phyloP scores from a whole-genome alignment of 371 early-diverging fungal species.

The Astathelohania contejeani region DNA sequence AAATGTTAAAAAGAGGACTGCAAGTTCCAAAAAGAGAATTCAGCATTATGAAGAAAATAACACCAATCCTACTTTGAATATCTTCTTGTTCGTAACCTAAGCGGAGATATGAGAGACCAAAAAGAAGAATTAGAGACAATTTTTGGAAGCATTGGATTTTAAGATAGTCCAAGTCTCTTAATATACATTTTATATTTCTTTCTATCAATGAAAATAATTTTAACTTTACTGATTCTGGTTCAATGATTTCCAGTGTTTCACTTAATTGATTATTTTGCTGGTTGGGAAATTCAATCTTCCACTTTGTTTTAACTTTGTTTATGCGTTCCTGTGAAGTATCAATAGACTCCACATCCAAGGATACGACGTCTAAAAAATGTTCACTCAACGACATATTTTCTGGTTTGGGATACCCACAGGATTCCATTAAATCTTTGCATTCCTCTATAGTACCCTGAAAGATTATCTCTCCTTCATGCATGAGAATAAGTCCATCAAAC shows the following conservation, averaged over 20 bases:
- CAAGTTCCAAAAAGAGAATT: constrained; percentile 53
- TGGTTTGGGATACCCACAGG: constrained; percentile 58
- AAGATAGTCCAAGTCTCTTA: constrained; percentile 42
- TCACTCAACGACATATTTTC: constrained; percentile 60
- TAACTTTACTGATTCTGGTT: not conserved
- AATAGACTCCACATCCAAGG: too few relatives aligned
- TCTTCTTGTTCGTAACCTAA: constrained; percentile 39
- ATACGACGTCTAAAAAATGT: too few relatives aligned
- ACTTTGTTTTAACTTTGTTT: constrained; percentile 44
- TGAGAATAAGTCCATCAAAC: constrained; percentile 67
- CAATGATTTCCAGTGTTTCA: too few relatives aligned
- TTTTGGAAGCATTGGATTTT: constrained; percentile 47
- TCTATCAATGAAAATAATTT: constrained; percentile 31
- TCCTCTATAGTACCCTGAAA: constrained; percentile 52
- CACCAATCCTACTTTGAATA: constrained; percentile 52
- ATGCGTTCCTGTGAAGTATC: constrained; percentile 56
- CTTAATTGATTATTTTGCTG: constrained; percentile 48
- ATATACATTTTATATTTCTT: constrained; percentile 50
- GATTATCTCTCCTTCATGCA: constrained; percentile 55
- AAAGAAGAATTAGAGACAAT: constrained; percentile 26
- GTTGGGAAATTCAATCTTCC: constrained; percentile 23
- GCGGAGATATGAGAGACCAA: constrained; percentile 21
- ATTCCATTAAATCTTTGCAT: constrained; percentile 52
- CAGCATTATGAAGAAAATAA: constrained; percentile 53
- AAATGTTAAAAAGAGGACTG: constrained; percentile 51